Conservation (phyloP, 2,329 filamentous ascomycete genomes). For the Onygenales sp. region DNA sequence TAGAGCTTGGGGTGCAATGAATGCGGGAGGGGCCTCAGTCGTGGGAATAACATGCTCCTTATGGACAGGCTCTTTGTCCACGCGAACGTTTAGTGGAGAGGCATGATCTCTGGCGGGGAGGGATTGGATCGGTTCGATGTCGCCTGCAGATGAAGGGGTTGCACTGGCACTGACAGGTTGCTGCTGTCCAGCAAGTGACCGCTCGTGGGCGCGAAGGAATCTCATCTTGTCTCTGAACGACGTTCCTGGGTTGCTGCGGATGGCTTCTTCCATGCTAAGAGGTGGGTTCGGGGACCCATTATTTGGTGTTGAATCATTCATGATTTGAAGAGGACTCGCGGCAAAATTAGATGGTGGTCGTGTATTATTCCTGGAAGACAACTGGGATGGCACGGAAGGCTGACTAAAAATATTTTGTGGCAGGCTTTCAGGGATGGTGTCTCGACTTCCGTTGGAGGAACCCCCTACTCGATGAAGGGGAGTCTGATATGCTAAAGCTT, state of each 20-base stretch:
- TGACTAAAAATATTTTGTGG: neutral
- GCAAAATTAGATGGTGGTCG: neutral
- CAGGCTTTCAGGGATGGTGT: neutral
- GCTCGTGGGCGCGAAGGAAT: slow-evolving; percentile 21
- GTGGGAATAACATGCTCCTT: slow-evolving; percentile 6
- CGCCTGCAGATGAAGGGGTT: slow-evolving; percentile 34
- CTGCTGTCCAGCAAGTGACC: slow-evolving; percentile 14
- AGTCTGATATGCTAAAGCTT: neutral
- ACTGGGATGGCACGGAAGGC: neutral
- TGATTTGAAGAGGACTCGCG: neutral
- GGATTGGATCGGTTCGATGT: slow-evolving; percentile 27
- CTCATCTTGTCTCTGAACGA: slow-evolving; percentile 23
- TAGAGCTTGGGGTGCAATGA: slow-evolving; percentile 20
- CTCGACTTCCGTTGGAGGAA: neutral
- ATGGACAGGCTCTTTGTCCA: slow-evolving; percentile 22
- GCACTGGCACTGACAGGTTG: slow-evolving; percentile 19
- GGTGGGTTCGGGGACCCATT: neutral
- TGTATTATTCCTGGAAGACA: neutral
- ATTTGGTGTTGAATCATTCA: slow-evolving; percentile 2
- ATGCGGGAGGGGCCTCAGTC: slow-evolving; percentile 14
- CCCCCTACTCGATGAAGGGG: neutral
- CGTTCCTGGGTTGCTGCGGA: slow-evolving; percentile 19
- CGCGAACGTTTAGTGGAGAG: slow-evolving; percentile 27
- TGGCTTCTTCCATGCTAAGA: slow-evolving; percentile 10
- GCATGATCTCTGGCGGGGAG: slow-evolving; percentile 20